Evolutionary conservation across 2,329 filamentous ascomycete genomes (phyloP).

Genomic region (Phyllosticta ampelicida): DNA sequence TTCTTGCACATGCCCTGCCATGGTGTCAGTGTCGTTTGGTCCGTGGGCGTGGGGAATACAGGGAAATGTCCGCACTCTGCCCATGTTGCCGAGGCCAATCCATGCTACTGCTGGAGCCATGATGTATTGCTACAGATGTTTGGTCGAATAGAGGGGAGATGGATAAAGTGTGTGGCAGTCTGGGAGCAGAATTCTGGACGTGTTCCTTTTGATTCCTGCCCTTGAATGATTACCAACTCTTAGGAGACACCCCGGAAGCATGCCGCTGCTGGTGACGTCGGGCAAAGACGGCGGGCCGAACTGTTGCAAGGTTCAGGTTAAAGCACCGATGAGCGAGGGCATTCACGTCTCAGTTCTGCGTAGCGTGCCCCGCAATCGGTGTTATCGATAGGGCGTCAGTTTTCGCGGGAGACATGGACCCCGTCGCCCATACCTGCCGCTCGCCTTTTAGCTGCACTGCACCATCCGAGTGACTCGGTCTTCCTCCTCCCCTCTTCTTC

Average conservation of each 20-base stretch:
- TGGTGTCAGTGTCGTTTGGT: neutral
- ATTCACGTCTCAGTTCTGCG: neutral
- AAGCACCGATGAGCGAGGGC: too few relatives aligned
- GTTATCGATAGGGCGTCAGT: slow-evolving; percentile 10
- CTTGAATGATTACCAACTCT: neutral
- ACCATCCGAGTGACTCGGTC: slow-evolving; percentile 3
- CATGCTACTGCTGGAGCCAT: slow-evolving; percentile 53
- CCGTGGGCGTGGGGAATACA: slow-evolving; percentile 11
- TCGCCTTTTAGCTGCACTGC: neutral
- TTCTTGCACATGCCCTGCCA: slow-evolving; percentile 73
- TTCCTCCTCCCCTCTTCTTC: neutral
- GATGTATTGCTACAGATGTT: slow-evolving; percentile 7
- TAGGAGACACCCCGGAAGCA: neutral
- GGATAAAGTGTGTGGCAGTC: too few relatives aligned
- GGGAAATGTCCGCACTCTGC: slow-evolving; percentile 45
- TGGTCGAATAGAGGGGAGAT: neutral
- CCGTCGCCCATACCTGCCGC: neutral
- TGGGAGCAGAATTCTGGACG: too few relatives aligned
- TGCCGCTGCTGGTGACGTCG: neutral
- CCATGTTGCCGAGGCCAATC: slow-evolving; percentile 85
- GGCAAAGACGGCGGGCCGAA: neutral
- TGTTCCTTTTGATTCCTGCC: neutral
- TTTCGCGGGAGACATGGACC: neutral
- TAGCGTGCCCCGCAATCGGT: neutral
- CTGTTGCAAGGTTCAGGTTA: neutral